These are phyloP conservation scores for Clavispora vitiphila DNA, from an alignment of 805 yeast genomes.

Conservation along the genomic window DNA sequence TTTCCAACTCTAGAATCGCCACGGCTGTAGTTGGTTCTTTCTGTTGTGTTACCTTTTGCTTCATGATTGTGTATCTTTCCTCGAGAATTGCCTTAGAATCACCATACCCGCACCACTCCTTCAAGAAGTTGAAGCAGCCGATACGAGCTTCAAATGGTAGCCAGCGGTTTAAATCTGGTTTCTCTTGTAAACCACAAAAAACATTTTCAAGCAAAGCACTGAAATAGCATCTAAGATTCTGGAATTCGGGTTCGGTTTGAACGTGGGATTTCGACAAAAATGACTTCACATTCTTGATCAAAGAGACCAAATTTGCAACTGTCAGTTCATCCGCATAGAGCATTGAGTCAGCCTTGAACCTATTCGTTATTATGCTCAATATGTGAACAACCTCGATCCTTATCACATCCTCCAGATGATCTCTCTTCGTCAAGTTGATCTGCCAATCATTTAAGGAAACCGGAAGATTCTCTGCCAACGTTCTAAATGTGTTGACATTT, in stretches of 20 bases:
- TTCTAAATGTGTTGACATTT: slow-evolving; percentile 81
- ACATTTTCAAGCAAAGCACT: slow-evolving; percentile 76
- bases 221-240: slow-evolving; percentile 74
- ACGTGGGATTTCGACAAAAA: slow-evolving; percentile 53
- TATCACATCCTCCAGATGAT: slow-evolving; percentile 37
- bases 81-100: slow-evolving; percentile 53
- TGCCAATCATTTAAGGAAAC: slow-evolving; percentile 49
- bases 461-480: slow-evolving; percentile 73
- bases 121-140: slow-evolving; percentile 74
- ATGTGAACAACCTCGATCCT: slow-evolving; percentile 78
- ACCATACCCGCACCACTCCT: slow-evolving; percentile 95
- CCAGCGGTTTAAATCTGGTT: slow-evolving; percentile 43
- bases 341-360: slow-evolving; percentile 45
- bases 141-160: slow-evolving; percentile 84
- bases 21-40: slow-evolving; percentile 47
- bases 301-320: slow-evolving; percentile 54
- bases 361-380: slow-evolving; percentile 60
- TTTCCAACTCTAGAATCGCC: slow-evolving; percentile 78
- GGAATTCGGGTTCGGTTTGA: slow-evolving; percentile 67
- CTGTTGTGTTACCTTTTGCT: slow-evolving; percentile 35
- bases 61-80: slow-evolving; percentile 60
- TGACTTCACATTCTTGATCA: slow-evolving; percentile 56
- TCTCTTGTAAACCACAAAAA: slow-evolving; percentile 49
- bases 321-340: slow-evolving; percentile 66
- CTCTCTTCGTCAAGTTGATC: slow-evolving; percentile 27